Conservation (phyloP, 306 rosid genomes). For the Adenanthera pavonina region DNA sequence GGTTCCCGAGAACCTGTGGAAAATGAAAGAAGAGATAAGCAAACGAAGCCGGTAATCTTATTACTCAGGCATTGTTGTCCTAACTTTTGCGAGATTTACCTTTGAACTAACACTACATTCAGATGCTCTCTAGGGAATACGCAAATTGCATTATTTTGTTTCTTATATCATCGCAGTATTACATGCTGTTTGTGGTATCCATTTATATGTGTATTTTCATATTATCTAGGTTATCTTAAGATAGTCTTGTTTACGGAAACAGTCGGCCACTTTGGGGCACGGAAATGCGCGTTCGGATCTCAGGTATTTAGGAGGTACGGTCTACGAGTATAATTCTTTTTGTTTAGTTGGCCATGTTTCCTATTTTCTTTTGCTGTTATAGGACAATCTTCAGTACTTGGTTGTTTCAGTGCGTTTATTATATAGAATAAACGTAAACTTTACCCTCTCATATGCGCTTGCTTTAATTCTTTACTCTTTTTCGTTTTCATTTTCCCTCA, state of each 20-base stretch:
- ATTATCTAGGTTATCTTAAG: slow-evolving; percentile 34
- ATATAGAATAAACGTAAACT: slow-evolving; percentile 32
- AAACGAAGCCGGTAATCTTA: slow-evolving; percentile 24
- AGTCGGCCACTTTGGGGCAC: slow-evolving; percentile 14
- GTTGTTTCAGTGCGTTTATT: slow-evolving; percentile 28
- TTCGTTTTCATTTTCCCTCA: neutral
- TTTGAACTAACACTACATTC: neutral
- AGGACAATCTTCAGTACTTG: slow-evolving; percentile 29
- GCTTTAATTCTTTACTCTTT: neutral
- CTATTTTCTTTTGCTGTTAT: slow-evolving; percentile 21
- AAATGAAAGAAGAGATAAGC: slow-evolving; percentile 11
- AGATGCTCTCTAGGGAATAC: neutral
- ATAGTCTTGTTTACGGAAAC: neutral
- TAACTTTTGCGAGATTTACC: slow-evolving; percentile 17
- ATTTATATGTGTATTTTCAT: slow-evolving; percentile 33
- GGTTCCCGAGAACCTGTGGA: slow-evolving; percentile 38
- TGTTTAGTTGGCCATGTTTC: neutral
- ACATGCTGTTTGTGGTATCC: neutral
- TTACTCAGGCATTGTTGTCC: slow-evolving; percentile 13
- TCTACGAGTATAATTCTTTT: slow-evolving; percentile 17
- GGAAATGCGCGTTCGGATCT: slow-evolving; percentile 36
- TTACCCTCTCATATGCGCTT: slow-evolving; percentile 37
- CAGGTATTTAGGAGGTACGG: slow-evolving; percentile 43
- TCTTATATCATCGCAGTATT: neutral
- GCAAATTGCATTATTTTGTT: neutral